A percentile compares a stretch with the other conserved stretches of the same genome.
Evolutionary conservation across 306 rosid species (phyloP).

Genomic region (Vachellia pachyceras): DNA sequence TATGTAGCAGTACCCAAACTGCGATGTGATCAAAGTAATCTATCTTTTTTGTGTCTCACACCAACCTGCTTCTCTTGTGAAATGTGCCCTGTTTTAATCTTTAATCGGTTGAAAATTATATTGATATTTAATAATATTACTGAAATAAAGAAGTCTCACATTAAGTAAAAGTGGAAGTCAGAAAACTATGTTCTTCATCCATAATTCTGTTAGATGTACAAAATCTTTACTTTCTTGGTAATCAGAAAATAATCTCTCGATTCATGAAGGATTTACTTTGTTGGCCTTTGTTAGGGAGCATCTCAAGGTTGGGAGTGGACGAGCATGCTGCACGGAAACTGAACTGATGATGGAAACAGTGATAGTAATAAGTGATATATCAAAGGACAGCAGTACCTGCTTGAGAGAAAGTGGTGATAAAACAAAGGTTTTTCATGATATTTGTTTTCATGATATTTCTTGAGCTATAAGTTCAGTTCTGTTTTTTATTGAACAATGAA

Average conservation of each 20-base stretch:
- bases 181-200: slow-evolving; percentile 33
- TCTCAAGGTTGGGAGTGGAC: slow-evolving; percentile 82
- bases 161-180: slow-evolving; percentile 20
- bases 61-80: slow-evolving; percentile 26
- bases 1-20: slow-evolving; percentile 20
- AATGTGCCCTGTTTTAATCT: neutral
- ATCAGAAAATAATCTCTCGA: neutral
- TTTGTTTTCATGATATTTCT: slow-evolving; percentile 29
- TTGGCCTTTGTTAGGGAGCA: slow-evolving; percentile 59
- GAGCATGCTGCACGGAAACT: slow-evolving; percentile 52
- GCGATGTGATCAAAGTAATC: neutral
- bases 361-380: slow-evolving; percentile 63
- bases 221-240: slow-evolving; percentile 29
- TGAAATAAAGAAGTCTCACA: neutral
- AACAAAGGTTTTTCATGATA: slow-evolving; percentile 63
- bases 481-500: slow-evolving; percentile 7
- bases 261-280: slow-evolving; percentile 6
- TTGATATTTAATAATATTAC: slow-evolving; percentile 2
- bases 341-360: slow-evolving; percentile 73
- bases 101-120: slow-evolving; percentile 16
- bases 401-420: slow-evolving; percentile 48
- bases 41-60: slow-evolving; percentile 9
- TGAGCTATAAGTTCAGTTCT: slow-evolving; percentile 26
- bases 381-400: slow-evolving; percentile 59
- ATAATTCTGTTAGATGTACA: neutral